Evolutionary conservation across 768 basidiomycete genomes (phyloP).

Genomic region (Lyophyllum atratum): DNA sequence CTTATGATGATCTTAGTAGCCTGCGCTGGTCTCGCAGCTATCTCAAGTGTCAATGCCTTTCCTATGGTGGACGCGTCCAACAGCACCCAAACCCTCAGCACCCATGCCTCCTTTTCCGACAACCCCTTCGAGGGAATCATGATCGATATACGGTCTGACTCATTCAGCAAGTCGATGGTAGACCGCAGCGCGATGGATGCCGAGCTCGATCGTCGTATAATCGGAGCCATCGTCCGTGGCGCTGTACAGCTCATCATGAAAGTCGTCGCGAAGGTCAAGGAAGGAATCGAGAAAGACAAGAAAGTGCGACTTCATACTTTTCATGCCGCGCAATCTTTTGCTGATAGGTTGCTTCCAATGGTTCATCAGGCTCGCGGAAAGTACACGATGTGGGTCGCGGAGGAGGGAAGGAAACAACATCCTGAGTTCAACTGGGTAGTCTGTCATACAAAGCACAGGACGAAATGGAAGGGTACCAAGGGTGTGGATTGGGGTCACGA

Average conservation of each 20-base stretch:
- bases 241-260: conserved; percentile 6
- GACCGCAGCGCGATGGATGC: background rate
- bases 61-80: conserved; percentile 1
- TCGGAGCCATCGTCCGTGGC: conserved; percentile 3
- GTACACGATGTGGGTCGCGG: conserved; percentile 5
- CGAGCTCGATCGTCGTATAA: conserved; percentile 8
- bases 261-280: conserved; percentile 3
- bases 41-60: conserved; percentile 3
- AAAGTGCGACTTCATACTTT: background rate
- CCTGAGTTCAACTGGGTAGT: conserved; percentile 20
- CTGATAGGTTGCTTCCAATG: background rate
- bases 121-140: conserved; percentile 12
- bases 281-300: conserved; percentile 11
- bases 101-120: background rate
- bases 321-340: background rate
- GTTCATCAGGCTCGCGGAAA: conserved; percentile 5
- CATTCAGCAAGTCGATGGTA: conserved; percentile 3
- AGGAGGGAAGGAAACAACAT: conserved; percentile 5
- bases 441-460: conserved; percentile 23
- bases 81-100: conserved; percentile 1
- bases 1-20: background rate
- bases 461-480: conserved; percentile 16
- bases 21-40: conserved; percentile 2
- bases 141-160: background rate
- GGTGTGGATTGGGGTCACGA: conserved; percentile 26